phyloP scores from a whole-genome alignment of 257 asterid genomes.

The Phtheirospermum japonicum region DNA sequence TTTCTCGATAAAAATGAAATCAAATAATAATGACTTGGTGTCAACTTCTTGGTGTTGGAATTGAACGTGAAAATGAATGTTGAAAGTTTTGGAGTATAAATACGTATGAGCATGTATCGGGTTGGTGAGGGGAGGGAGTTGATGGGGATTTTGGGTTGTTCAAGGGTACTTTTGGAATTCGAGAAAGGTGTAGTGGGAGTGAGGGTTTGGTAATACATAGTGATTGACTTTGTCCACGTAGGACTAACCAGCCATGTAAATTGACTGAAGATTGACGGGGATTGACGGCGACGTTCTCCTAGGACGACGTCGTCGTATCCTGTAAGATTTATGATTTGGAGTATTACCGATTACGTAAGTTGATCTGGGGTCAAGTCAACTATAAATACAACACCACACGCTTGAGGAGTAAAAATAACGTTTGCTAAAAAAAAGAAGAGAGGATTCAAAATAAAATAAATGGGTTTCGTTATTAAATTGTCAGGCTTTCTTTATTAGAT shows the following conservation, averaged over 20 bases:
- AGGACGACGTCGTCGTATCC: slow-evolving; percentile 27
- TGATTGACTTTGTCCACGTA: slow-evolving; percentile 28
- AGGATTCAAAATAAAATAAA: too few species aligned
- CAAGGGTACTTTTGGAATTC: slow-evolving; percentile 35
- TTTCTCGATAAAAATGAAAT: not conserved
- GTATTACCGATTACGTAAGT: too few species aligned
- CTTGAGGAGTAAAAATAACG: too few species aligned
- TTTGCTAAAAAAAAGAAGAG: too few species aligned
- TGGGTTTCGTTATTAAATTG: too few species aligned
- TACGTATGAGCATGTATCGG: slow-evolving; percentile 27
- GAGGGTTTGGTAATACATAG: slow-evolving; percentile 32
- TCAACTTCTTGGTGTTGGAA: slow-evolving; percentile 20
- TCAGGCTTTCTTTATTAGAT: too few species aligned
- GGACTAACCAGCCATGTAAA: slow-evolving; percentile 38
- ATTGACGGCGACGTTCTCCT: slow-evolving; percentile 24
- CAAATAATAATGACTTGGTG: slow-evolving; percentile 15
- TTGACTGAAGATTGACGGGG: slow-evolving; percentile 18
- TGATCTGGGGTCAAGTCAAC: too few species aligned
- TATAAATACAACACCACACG: too few species aligned
- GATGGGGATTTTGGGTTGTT: slow-evolving; percentile 46
- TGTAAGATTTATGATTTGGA: too few species aligned
- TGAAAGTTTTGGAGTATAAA: slow-evolving; percentile 35
- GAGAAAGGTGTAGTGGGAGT: slow-evolving; percentile 35
- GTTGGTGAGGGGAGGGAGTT: slow-evolving; percentile 43
- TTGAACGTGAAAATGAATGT: slow-evolving; percentile 37